Evolutionary conservation across 2,329 filamentous ascomycete genomes (phyloP).

Genomic region (Exserohilum turcica): DNA sequence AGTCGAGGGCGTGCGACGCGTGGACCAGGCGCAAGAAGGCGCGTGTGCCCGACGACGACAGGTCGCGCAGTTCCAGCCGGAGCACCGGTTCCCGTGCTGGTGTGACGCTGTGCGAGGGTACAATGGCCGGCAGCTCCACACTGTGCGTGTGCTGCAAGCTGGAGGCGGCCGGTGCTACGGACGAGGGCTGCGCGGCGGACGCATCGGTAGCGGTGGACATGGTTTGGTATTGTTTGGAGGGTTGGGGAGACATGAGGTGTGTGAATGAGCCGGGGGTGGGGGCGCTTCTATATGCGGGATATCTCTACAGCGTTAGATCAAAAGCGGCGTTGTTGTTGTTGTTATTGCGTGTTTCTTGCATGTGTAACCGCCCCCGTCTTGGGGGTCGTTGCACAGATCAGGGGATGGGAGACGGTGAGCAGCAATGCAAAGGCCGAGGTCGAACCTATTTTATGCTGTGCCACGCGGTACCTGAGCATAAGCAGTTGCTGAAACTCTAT

Average conservation of each 20-base stretch:
- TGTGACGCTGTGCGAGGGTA: constrained; percentile 19
- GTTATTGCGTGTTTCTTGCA: too few relatives aligned
- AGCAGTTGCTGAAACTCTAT: too few relatives aligned
- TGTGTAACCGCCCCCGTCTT: too few relatives aligned
- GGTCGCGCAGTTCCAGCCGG: constrained; percentile 56
- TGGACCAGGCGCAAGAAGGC: constrained; percentile 72
- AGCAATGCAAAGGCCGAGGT: too few relatives aligned
- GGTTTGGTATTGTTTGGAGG: constrained; percentile 46
- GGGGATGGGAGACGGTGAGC: too few relatives aligned
- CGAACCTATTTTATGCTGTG: too few relatives aligned
- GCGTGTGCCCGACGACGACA: constrained; percentile 62
- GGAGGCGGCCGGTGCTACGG: constrained; percentile 24
- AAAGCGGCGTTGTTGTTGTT: too few relatives aligned
- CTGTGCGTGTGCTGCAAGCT: constrained; percentile 7
- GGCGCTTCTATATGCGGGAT: too few relatives aligned
- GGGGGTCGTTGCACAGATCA: too few relatives aligned
- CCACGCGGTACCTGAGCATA: too few relatives aligned
- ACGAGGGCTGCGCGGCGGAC: constrained; percentile 37
- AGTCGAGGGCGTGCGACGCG: constrained; percentile 64
- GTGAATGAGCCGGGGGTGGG: too few relatives aligned
- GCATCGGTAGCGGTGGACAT: constrained; percentile 36
- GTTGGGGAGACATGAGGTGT: constrained; percentile 28
- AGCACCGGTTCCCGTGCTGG: constrained; percentile 51
- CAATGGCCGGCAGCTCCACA: not conserved
- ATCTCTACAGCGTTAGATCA: too few relatives aligned